phyloP scores from a whole-genome alignment of 495 filamentous ascomycete species.

The Hypoxylon rickii region DNA sequence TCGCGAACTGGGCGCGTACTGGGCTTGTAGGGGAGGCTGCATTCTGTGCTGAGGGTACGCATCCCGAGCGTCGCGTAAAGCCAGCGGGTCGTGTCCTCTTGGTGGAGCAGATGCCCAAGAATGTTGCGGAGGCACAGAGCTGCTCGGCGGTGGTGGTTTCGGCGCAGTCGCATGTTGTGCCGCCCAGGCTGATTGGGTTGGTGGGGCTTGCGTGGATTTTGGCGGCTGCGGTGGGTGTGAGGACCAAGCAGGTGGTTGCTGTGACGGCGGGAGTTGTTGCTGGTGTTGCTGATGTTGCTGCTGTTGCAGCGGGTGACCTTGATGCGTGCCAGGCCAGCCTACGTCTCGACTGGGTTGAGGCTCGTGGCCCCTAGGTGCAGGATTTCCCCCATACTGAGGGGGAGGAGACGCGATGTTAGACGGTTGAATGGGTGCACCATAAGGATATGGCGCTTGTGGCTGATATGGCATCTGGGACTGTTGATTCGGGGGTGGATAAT shows the following conservation, averaged over 20 bases:
- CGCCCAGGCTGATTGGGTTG: conserved; percentile 49
- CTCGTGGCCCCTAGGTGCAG: conserved; percentile 37
- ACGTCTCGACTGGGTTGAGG: conserved; percentile 29
- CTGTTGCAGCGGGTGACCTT: conserved; percentile 33
- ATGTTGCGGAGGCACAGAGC: conserved; percentile 45
- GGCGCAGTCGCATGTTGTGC: conserved; percentile 46
- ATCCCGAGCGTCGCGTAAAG: conserved; percentile 38
- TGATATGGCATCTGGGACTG: conserved; percentile 38
- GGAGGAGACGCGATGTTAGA: conserved; percentile 43
- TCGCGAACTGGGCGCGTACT: conserved; percentile 40
- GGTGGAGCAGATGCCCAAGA: conserved; percentile 42
- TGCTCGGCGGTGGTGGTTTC: conserved; percentile 44
- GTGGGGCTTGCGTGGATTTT: conserved; percentile 44
- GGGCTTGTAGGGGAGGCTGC: conserved; percentile 31
- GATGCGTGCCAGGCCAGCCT: conserved; percentile 35
- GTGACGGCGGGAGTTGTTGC: conserved; percentile 30
- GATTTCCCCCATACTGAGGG: conserved; percentile 42
- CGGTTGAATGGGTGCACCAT: conserved; percentile 37
- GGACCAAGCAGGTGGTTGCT: conserved; percentile 33
- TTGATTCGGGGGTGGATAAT: conserved; percentile 44
- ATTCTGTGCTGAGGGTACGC: conserved; percentile 41
- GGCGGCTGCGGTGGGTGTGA: conserved; percentile 46
- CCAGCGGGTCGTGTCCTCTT: conserved; percentile 43
- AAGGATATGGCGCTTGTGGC: conserved; percentile 38
- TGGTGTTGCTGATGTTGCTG: conserved; percentile 37